Percentiles rank a stretch among this genome's conserved stretches.
Conservation (phyloP, 225 moss, liverwort and hornwort species). For the Climacium dendroides region DNA sequence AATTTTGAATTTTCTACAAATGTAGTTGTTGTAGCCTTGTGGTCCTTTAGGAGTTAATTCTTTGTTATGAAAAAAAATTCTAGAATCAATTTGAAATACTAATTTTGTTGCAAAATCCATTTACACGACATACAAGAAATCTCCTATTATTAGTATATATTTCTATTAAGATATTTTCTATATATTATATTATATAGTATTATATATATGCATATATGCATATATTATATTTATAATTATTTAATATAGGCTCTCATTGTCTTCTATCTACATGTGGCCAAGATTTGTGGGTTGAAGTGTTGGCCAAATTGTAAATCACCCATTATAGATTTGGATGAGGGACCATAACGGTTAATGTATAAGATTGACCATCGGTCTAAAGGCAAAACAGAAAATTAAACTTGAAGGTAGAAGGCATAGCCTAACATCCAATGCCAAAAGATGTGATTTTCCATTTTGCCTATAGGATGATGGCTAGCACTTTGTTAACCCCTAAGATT, state of each 20-base stretch:
- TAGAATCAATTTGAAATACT: background rate
- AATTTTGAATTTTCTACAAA: too few relatives aligned
- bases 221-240: too few relatives aligned
- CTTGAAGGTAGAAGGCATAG: fast-evolving
- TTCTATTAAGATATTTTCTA: background rate
- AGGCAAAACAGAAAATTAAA: fast-evolving
- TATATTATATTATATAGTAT: too few relatives aligned
- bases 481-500: background rate
- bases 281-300: background rate
- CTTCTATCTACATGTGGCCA: background rate
- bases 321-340: fast-evolving
- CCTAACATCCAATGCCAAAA: fast-evolving
- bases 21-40: too few relatives aligned
- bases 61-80: background rate
- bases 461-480: fast-evolving
- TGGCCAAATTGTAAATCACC: background rate
- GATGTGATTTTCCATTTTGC: background rate
- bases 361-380: background rate
- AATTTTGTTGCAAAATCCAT: background rate
- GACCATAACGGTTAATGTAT: fast-evolving
- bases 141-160: background rate
- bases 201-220: too few relatives aligned
- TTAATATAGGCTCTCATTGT: background rate
- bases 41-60: too few relatives aligned
- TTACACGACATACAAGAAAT: background rate